Percentiles rank a stretch among this genome's conserved stretches.
These are phyloP conservation scores for Termitomyces sp. DNA, from an alignment of 768 basidiomycete species.

Conservation along the genomic window DNA sequence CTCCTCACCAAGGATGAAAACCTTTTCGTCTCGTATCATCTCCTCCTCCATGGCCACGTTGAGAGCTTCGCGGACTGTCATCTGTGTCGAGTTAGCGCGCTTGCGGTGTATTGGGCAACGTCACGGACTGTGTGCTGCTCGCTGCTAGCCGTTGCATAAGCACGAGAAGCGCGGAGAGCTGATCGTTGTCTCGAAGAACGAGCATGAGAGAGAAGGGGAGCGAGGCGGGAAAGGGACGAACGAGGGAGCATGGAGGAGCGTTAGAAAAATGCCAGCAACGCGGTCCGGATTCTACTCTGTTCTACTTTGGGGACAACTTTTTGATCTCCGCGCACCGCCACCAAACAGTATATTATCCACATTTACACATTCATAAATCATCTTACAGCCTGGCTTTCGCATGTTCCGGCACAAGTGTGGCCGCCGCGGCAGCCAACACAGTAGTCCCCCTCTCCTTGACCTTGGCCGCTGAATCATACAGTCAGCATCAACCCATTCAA, in stretches of 20 bases:
- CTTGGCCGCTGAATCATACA: slow-evolving; percentile 56
- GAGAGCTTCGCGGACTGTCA: slow-evolving; percentile 98
- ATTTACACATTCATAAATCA: not conserved
- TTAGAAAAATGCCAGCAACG: slow-evolving; percentile 16
- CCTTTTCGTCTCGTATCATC: slow-evolving; percentile 92
- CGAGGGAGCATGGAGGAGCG: slow-evolving; percentile 52
- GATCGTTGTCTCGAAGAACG: slow-evolving; percentile 40
- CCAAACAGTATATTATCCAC: not conserved
- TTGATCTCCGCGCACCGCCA: slow-evolving; percentile 13
- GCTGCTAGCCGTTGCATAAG: slow-evolving; percentile 56
- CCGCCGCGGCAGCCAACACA: slow-evolving; percentile 79
- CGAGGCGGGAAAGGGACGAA: slow-evolving; percentile 58
- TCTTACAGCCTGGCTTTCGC: slow-evolving; percentile 59
- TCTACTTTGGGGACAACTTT: slow-evolving; percentile 13
- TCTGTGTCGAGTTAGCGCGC: slow-evolving; percentile 36
- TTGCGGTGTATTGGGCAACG: slow-evolving; percentile 14
- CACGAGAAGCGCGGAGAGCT: slow-evolving; percentile 39
- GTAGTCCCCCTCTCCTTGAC: slow-evolving; percentile 77
- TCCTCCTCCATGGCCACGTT: slow-evolving; percentile 99
- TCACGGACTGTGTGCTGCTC: slow-evolving; percentile 37
- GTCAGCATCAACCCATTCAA: not conserved
- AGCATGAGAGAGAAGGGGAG: slow-evolving; percentile 49
- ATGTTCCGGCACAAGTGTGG: slow-evolving; percentile 50
- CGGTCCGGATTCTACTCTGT: slow-evolving; percentile 4
- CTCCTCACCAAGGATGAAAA: slow-evolving; percentile 96